A percentile compares a stretch with the other conserved stretches of the same genome.
These are phyloP conservation scores for Penicillium waksmanii DNA, from an alignment of 495 filamentous ascomycete species.

Conservation along the genomic window DNA sequence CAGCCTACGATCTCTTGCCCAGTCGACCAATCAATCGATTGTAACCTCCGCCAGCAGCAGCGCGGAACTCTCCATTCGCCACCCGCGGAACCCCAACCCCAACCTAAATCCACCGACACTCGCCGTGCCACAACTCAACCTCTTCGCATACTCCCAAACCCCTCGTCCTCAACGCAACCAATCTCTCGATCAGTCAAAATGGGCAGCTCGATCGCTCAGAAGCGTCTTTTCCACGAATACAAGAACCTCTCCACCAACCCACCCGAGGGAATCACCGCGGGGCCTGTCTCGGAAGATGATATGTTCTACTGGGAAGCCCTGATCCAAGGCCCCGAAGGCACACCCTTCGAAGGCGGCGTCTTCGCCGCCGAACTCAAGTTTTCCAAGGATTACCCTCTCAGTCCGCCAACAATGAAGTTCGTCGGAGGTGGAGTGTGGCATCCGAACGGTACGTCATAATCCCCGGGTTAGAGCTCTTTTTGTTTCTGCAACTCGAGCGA, in stretches of 20 bases:
- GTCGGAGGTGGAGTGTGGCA: constrained; percentile 86
- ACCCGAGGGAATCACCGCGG: constrained; percentile 92
- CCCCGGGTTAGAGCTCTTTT: not conserved
- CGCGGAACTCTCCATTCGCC: constrained; percentile 11
- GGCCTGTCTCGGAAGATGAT: constrained; percentile 91
- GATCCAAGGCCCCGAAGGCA: constrained; percentile 93
- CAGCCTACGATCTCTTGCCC: not conserved
- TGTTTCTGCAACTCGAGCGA: not conserved
- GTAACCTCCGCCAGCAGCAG: not conserved
- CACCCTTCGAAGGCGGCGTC: constrained; percentile 92
- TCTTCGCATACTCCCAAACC: not conserved
- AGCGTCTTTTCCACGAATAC: constrained; percentile 98
- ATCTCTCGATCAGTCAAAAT: constrained; percentile 18
- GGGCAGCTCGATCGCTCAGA: constrained; percentile 66
- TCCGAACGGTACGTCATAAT: constrained; percentile 77
- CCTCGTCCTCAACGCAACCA: not conserved
- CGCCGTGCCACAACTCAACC: constrained; percentile 3
- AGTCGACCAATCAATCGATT: not conserved
- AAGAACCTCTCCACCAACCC: constrained; percentile 79
- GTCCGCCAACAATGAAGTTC: constrained; percentile 94
- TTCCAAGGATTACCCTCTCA: constrained; percentile 92
- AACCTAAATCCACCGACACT: constrained; percentile 11
- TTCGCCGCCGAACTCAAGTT: constrained; percentile 95
- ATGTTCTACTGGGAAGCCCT: constrained; percentile 96
- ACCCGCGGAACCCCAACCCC: constrained; percentile 8